phyloP scores from a whole-genome alignment of 495 filamentous ascomycete species.

The Aspergillus ellipticus region DNA sequence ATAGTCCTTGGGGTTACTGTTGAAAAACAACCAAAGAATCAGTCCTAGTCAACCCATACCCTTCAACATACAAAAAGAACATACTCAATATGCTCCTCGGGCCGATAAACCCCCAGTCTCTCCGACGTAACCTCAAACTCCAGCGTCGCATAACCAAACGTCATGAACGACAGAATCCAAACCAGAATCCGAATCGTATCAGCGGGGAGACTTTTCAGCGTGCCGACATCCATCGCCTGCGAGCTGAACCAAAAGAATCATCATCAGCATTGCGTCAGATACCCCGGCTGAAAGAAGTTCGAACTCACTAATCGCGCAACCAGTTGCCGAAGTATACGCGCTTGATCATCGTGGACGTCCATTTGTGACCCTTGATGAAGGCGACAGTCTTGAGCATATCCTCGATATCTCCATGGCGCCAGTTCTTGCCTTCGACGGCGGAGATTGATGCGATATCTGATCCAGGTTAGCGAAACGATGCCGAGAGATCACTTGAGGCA shows the following conservation, averaged over 20 bases:
- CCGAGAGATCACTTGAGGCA: not conserved
- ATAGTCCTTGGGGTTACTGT: constrained; percentile 78
- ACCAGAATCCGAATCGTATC: constrained; percentile 86
- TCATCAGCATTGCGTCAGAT: not conserved
- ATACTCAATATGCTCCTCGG: constrained; percentile 87
- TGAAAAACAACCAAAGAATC: constrained; percentile 26
- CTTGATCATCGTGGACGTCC: constrained; percentile 85
- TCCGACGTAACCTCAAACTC: constrained; percentile 97
- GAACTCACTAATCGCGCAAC: constrained; percentile 46
- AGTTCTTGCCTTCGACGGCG: constrained; percentile 90
- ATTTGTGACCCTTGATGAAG: constrained; percentile 87
- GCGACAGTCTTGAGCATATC: constrained; percentile 88
- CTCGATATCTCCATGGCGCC: constrained; percentile 96
- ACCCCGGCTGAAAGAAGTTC: not conserved
- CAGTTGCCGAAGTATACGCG: constrained; percentile 84
- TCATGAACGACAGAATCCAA: constrained; percentile 89
- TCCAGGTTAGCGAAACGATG: constrained; percentile 8
- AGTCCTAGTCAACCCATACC: not conserved
- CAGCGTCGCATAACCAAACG: constrained; percentile 91
- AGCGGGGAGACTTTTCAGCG: constrained; percentile 81
- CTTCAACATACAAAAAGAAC: constrained; percentile 9
- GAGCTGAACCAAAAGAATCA: constrained; percentile 59
- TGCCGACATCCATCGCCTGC: constrained; percentile 89
- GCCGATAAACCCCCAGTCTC: constrained; percentile 84
- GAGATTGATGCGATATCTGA: constrained; percentile 85